A percentile compares a stretch with the other conserved stretches of the same genome.
These are phyloP conservation scores for Paralagenidium karlingii DNA, from an alignment of 352 stramenopile genomes.

Conservation along the genomic window DNA sequence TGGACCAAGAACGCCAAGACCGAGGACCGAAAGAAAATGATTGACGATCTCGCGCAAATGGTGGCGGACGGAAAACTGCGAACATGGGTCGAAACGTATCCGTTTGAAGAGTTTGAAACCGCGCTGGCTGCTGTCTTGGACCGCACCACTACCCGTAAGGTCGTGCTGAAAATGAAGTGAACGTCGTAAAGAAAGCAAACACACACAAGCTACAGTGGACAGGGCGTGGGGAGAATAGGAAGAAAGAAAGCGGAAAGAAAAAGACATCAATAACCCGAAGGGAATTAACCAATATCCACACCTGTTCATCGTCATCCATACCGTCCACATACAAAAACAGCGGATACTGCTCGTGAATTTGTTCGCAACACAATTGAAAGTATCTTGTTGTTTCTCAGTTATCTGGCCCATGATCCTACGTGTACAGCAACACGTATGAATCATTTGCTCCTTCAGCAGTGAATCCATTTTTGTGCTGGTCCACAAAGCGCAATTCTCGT, in stretches of 20 bases:
- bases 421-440: constrained; percentile 18
- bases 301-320: constrained; percentile 9
- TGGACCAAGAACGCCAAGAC: constrained; percentile 56
- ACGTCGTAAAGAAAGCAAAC: constrained; percentile 2
- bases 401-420: constrained; percentile 15
- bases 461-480: background rate
- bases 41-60: constrained; percentile 48
- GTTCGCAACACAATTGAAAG: constrained; percentile 1
- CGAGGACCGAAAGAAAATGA: constrained; percentile 51
- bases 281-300: constrained; percentile 11
- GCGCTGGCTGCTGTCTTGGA: constrained; percentile 52
- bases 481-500: background rate
- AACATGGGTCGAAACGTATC: constrained; percentile 81
- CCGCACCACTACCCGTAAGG: constrained; percentile 75
- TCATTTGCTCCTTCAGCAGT: constrained; percentile 16
- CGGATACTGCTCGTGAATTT: constrained; percentile 15
- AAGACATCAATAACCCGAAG: background rate
- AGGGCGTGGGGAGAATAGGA: no score
- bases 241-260: background rate
- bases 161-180: constrained; percentile 77
- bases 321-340: constrained; percentile 18
- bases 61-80: constrained; percentile 62
- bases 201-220: background rate
- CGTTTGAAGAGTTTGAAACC: constrained; percentile 75
- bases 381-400: constrained; percentile 15